Evolutionary conservation across 495 filamentous ascomycete species (phyloP).

Genomic region (Chaetomium cochliodes): DNA sequence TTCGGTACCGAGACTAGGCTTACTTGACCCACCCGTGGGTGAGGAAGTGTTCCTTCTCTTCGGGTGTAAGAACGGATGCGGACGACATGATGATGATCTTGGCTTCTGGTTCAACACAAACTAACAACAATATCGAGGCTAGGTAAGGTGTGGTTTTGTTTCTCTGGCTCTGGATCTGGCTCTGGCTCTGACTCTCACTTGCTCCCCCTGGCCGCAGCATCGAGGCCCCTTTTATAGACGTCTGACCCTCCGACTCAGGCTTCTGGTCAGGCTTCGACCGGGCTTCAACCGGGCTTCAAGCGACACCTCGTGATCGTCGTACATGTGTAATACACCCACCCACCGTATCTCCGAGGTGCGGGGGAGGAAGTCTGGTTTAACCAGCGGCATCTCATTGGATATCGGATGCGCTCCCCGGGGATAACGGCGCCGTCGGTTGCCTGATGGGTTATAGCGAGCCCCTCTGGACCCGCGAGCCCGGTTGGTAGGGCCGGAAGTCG

Average conservation of each 20-base stretch:
- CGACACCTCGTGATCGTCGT: slow-evolving; percentile 17
- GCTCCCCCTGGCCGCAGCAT: neutral
- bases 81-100: slow-evolving; percentile 31
- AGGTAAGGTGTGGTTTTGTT: neutral
- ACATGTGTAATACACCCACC: neutral
- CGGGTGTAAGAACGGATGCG: slow-evolving; percentile 51
- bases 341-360: slow-evolving; percentile 2
- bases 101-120: neutral
- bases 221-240: slow-evolving; percentile 15
- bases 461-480: slow-evolving; percentile 15
- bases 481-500: slow-evolving; percentile 17
- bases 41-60: slow-evolving; percentile 65
- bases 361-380: slow-evolving; percentile 21
- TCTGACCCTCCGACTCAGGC: neutral
- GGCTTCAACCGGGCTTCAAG: neutral
- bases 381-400: slow-evolving; percentile 25
- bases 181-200: neutral
- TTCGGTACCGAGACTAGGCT: slow-evolving; percentile 1
- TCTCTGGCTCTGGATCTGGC: neutral
- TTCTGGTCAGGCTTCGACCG: neutral
- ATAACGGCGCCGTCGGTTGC: slow-evolving; percentile 19
- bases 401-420: neutral
- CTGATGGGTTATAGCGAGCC: slow-evolving; percentile 23
- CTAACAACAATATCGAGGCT: neutral
- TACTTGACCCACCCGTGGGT: slow-evolving; percentile 62